Evolutionary conservation across 306 rosid genomes (phyloP), one percentile per base, ranked within the genome.

Genomic region (Cicer cuneatum): DNA sequence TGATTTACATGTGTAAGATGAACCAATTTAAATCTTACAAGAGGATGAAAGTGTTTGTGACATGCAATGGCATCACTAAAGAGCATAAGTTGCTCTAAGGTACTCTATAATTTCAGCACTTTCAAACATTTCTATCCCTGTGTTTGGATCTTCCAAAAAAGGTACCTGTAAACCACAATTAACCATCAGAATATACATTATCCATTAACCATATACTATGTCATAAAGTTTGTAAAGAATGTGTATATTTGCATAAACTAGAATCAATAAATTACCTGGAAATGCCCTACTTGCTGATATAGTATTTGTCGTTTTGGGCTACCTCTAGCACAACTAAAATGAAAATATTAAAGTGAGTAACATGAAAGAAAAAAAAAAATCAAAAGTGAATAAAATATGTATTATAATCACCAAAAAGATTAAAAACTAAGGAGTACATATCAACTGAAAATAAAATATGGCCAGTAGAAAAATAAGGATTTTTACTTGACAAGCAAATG

Each of bases 81-180:
- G 90, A 72, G 97, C 93, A 65, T 95, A 95, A 9, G 96, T 95
- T 72, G 96, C 90, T 84, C 48, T 83, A 43, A 95, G 79, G 83
- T 95, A 95, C 58, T 95, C 98, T 33, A 85, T 69, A 69, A 95
- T 92, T 46, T 95, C 99, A 37, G 98, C 98, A 84, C 99, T 95
- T 79, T 95, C 99, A 70, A 86, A 95, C 99, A 92, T 95, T 72
- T 82, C 82, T 78, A 95, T 82, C 51, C 98, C 99, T 2, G 99
- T 95, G 86, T 95, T 95, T 38, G 98, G 98, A 90, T 92, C 99
- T 83, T 87, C 93, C 74, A 95, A 69, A 81, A 78, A 92, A 21
- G 99, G 98, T 38, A 84, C 98, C 99, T 95, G 90, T 60, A 62
- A 75, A 78, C 16, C 79, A 73, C 56, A 58, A 29, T 29, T 29